phyloP scores from a whole-genome alignment of 768 basidiomycete species.

The Suillus americanus region DNA sequence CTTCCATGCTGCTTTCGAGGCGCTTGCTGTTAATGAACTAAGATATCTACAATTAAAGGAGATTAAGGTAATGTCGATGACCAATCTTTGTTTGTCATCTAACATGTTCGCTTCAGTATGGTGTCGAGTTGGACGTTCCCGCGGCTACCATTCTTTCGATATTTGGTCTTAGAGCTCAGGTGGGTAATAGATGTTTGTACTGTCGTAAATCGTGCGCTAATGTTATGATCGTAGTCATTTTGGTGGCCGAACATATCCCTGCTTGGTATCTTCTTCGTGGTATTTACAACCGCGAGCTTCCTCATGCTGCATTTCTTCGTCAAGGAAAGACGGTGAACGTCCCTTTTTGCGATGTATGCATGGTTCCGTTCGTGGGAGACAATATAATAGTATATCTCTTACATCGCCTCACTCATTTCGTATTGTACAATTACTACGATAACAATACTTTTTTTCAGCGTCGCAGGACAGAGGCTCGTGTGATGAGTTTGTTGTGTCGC shows the following conservation, averaged over 20 bases:
- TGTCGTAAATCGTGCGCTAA: background rate
- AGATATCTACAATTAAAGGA: conserved; percentile 92
- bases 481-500: background rate
- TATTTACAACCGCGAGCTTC: conserved; percentile 76
- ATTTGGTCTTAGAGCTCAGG: conserved; percentile 91
- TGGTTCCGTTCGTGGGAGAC: background rate
- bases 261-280: conserved; percentile 82
- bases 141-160: conserved; percentile 93
- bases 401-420: background rate
- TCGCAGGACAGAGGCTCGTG: background rate
- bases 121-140: conserved; percentile 94
- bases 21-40: conserved; percentile 95
- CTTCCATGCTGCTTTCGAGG: conserved; percentile 99
- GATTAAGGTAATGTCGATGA: conserved; percentile 58
- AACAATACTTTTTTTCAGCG: background rate
- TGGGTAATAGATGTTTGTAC: conserved; percentile 19
- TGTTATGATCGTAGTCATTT: conserved; percentile 61
- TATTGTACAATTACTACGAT: background rate
- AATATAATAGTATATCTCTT: background rate
- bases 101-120: conserved; percentile 58
- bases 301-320: conserved; percentile 85
- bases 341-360: background rate
- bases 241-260: conserved; percentile 98
- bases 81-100: background rate
- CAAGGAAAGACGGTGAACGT: conserved; percentile 57